These are phyloP conservation scores for Rhypophila decipiens DNA, from an alignment of 495 filamentous ascomycete genomes.

Conservation along the genomic window DNA sequence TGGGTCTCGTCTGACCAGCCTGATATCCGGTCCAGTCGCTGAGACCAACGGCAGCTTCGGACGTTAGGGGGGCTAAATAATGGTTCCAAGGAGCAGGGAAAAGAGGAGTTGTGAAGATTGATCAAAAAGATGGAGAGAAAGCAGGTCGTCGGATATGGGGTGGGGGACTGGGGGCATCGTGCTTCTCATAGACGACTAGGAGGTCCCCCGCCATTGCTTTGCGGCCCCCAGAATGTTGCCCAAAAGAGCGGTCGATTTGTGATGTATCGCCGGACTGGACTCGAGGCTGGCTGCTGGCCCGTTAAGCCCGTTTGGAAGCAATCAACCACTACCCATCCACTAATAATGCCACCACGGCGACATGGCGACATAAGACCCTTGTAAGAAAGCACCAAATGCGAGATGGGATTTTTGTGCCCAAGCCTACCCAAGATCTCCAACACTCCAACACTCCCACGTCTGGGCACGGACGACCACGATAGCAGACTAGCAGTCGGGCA, in stretches of 20 bases:
- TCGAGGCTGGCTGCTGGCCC: too few relatives aligned
- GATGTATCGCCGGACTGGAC: too few relatives aligned
- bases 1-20: not conserved
- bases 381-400: conserved; percentile 9
- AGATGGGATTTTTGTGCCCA: conserved; percentile 15
- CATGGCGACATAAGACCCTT: too few relatives aligned
- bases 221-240: not conserved
- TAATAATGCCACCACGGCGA: too few relatives aligned
- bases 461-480: too few relatives aligned
- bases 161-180: conserved; percentile 4
- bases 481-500: too few relatives aligned
- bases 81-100: not conserved
- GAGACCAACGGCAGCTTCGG: not conserved
- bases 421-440: conserved; percentile 12
- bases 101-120: conserved; percentile 2
- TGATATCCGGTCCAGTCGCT: not conserved
- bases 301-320: conserved; percentile 4
- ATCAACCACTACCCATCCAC: too few relatives aligned
- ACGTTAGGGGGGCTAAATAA: too few relatives aligned
- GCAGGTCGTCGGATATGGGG: conserved; percentile 24
- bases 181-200: conserved; percentile 11
- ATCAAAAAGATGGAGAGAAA: conserved; percentile 15
- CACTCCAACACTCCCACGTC: not conserved
- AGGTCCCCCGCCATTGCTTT: conserved; percentile 14
- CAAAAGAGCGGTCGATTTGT: not conserved